Evolutionary conservation across 2,329 filamentous ascomycete species (phyloP).

Genomic region (Alternaria consortialis): DNA sequence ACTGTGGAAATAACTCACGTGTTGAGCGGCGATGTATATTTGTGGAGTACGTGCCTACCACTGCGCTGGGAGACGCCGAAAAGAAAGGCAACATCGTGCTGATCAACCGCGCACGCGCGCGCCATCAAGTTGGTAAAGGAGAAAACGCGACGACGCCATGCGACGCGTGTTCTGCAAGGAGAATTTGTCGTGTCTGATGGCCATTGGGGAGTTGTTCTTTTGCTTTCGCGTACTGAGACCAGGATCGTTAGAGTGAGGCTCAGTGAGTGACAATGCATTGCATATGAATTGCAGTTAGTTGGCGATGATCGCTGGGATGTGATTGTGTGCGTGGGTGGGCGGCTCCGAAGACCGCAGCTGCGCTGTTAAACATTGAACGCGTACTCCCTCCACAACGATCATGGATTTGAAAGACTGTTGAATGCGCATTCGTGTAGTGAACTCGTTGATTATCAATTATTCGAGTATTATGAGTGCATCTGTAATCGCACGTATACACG

Average conservation of each 20-base stretch:
- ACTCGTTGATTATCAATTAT: neutral
- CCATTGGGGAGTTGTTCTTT: neutral
- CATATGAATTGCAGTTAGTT: neutral
- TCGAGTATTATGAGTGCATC: neutral
- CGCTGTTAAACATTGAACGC: neutral
- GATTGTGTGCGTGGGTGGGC: neutral
- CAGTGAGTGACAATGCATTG: conserved; percentile 1
- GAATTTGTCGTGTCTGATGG: neutral
- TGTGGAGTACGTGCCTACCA: neutral
- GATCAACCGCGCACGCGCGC: conserved; percentile 1
- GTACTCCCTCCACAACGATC: neutral
- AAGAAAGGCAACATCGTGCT: neutral
- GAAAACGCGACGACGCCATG: conserved; percentile 5
- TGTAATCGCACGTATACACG: neutral
- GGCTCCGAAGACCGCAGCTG: conserved; percentile 3
- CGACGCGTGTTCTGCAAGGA: conserved; percentile 3
- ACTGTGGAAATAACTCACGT: neutral
- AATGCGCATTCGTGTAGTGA: neutral
- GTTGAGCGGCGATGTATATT: neutral
- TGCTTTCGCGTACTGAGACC: neutral
- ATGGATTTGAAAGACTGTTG: neutral
- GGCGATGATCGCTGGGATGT: neutral
- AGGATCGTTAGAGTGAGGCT: conserved; percentile 1
- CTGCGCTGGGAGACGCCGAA: neutral
- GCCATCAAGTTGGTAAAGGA: neutral